Evolutionary conservation across 768 basidiomycete genomes (phyloP).

Genomic region (Pleurotus sapidus): DNA sequence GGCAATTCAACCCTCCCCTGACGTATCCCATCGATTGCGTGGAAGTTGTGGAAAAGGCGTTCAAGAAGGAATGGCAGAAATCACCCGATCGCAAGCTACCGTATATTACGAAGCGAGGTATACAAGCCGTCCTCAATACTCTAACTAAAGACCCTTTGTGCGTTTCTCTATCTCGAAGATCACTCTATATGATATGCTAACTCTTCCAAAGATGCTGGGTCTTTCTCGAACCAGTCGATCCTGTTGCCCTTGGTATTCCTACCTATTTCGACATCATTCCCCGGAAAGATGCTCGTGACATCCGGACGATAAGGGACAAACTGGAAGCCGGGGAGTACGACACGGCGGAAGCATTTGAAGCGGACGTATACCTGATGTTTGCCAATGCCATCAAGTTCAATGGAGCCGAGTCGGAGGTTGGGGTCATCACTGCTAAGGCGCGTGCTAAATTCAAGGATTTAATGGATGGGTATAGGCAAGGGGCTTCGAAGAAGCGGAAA

Average conservation of each 20-base stretch:
- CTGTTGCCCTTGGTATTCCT: constrained; percentile 76
- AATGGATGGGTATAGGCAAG: constrained; percentile 43
- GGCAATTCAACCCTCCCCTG: constrained; percentile 84
- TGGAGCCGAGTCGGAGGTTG: constrained; percentile 77
- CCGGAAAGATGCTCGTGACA: constrained; percentile 82
- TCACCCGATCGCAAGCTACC: constrained; percentile 68
- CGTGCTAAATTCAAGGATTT: constrained; percentile 54
- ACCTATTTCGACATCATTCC: constrained; percentile 87
- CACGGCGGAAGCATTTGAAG: constrained; percentile 72
- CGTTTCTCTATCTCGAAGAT: constrained; percentile 19
- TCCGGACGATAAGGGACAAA: constrained; percentile 76
- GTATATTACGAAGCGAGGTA: constrained; percentile 74
- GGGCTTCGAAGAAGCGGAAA: constrained; percentile 67
- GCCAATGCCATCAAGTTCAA: constrained; percentile 90
- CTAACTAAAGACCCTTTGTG: constrained; percentile 69
- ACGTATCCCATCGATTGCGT: constrained; percentile 75
- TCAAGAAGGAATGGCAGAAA: constrained; percentile 87
- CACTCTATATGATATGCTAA: constrained; percentile 3
- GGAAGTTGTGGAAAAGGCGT: constrained; percentile 68
- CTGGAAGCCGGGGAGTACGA: constrained; percentile 84
- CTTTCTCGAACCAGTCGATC: constrained; percentile 88
- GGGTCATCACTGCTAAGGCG: constrained; percentile 49
- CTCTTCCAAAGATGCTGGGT: constrained; percentile 57
- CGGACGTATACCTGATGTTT: constrained; percentile 86
- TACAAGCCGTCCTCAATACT: constrained; percentile 67